Evolutionary conservation across 148 eudicot genomes (phyloP).

Genomic region (Dysphania ambrosioides): DNA sequence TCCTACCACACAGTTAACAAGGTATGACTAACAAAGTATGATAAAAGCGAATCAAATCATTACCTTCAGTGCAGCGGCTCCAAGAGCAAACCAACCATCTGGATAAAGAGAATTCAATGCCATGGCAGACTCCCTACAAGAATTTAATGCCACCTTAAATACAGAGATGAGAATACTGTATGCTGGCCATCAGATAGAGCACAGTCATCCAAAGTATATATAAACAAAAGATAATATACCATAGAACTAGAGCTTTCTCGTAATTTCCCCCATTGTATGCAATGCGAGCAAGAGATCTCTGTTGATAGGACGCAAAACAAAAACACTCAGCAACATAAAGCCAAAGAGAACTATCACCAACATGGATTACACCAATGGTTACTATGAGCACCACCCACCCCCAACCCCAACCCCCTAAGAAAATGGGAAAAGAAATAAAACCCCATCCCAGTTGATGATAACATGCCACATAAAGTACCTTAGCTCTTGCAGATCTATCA

Average conservation of each 20-base stretch:
- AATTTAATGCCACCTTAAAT: slow-evolving; percentile 6
- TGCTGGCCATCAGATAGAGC: background rate
- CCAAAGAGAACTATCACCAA: background rate
- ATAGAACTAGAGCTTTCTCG: slow-evolving; percentile 60
- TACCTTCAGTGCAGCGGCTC: slow-evolving; percentile 96
- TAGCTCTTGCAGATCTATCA: slow-evolving; percentile 77
- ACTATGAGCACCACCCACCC: background rate
- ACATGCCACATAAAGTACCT: slow-evolving; percentile 40
- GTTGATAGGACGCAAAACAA: slow-evolving; percentile 18
- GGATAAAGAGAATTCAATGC: slow-evolving; percentile 80
- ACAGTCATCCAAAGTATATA: background rate
- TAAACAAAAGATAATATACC: slow-evolving; percentile 37
- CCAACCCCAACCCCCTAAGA: background rate
- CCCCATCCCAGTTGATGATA: background rate
- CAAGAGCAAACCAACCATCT: slow-evolving; percentile 99
- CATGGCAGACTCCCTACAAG: slow-evolving; percentile 83
- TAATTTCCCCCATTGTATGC: slow-evolving; percentile 85
- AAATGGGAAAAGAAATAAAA: background rate
- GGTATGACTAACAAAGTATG: too few species aligned
- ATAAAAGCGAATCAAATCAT: background rate
- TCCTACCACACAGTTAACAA: slow-evolving; percentile 3
- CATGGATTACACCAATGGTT: background rate
- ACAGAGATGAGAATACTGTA: background rate
- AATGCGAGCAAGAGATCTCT: slow-evolving; percentile 89
- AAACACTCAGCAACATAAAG: background rate